Base-by-base conservation (phyloP, 2,329 filamentous ascomycete genomes). In the Cryphonectria radicalis region DNA sequence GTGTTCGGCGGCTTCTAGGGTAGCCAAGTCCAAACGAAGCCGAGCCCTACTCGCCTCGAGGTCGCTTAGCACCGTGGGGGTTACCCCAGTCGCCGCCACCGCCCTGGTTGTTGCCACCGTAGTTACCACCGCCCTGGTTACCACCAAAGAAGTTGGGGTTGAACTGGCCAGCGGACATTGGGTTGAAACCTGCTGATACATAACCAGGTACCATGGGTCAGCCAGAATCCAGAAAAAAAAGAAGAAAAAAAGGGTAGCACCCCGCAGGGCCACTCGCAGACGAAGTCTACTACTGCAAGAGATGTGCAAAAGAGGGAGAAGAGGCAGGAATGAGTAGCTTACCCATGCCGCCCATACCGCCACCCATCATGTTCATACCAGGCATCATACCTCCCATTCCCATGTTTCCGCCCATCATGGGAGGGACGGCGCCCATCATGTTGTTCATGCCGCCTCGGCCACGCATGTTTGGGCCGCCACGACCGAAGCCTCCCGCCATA, bases 31-130 rank as follows among this genome's bases (percentile, higher is more conserved):
- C 46, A 70, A 59, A 22, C 22, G 22, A 28, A n/a, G 46, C 1
- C 22, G 3, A 65, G 25, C 7, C 11, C 43, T 84, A 87, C 79
- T 95, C 93, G 73, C 92, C 92, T 74, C 93, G 88, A 75, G 92
- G 91, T 75, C 93, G 87, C 83, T 96, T 96, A 4, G 91, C 90
- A 42, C 92, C 92, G 76, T 95, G 93, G 7, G 93, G 93, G 77
- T 95, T 95, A 85, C 92, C 93, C 81, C 89, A 90, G 69, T 91
- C 90, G 71, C 90, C 82, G 70, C 81, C 81, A 42, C 80, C 81
- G 42, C 80, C 80, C 74, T 87, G 86, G 76, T 85, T 82, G 77
- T 95, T 95, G 85, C 92, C 93, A 59, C 79, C 81, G 80, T 89
- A 90, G 69, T 91, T 90, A 70, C 90, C 67, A 69, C 82, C 82